Conservation (phyloP, 768 basidiomycete species). For the Lactarius indigo region DNA sequence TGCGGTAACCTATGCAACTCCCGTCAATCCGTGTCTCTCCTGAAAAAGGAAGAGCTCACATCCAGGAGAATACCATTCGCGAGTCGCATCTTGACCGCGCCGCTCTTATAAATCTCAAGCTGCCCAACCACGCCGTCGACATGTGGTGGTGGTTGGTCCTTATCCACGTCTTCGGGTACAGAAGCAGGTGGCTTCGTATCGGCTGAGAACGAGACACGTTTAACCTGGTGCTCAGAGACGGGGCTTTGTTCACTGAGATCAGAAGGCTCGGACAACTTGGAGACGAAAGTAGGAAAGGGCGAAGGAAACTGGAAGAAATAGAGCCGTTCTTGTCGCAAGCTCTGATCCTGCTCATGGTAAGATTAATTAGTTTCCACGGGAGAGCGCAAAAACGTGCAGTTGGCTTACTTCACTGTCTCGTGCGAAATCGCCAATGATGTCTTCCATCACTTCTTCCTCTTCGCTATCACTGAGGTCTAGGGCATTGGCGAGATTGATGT, state of each 20-base stretch:
- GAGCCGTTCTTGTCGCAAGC: slow-evolving; percentile 57
- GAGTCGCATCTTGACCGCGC: slow-evolving; percentile 82
- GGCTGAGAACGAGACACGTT: slow-evolving; percentile 62
- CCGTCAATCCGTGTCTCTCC: not conserved
- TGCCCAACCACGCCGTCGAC: slow-evolving; percentile 80
- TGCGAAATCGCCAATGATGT: slow-evolving; percentile 69
- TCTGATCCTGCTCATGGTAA: slow-evolving; percentile 40
- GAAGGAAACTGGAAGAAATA: slow-evolving; percentile 90
- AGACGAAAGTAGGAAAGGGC: slow-evolving; percentile 74
- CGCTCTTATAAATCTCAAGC: slow-evolving; percentile 81
- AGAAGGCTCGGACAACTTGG: slow-evolving; percentile 34
- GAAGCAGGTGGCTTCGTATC: slow-evolving; percentile 52
- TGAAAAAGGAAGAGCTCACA: slow-evolving; percentile 45
- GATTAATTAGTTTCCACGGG: slow-evolving; percentile 6
- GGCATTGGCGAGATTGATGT: slow-evolving; percentile 53
- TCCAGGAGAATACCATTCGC: slow-evolving; percentile 79
- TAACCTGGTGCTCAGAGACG: slow-evolving; percentile 30
- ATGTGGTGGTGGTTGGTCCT: slow-evolving; percentile 25
- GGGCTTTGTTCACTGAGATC: slow-evolving; percentile 23
- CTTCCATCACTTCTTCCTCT: slow-evolving; percentile 75
- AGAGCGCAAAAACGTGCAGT: not conserved
- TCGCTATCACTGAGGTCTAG: slow-evolving; percentile 73
- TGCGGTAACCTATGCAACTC: slow-evolving; percentile 57
- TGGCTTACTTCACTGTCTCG: slow-evolving; percentile 40
- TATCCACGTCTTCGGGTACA: slow-evolving; percentile 30